phyloP scores from a whole-genome alignment of 2,329 filamentous ascomycete species.

The Parafenestella ontariensis region DNA sequence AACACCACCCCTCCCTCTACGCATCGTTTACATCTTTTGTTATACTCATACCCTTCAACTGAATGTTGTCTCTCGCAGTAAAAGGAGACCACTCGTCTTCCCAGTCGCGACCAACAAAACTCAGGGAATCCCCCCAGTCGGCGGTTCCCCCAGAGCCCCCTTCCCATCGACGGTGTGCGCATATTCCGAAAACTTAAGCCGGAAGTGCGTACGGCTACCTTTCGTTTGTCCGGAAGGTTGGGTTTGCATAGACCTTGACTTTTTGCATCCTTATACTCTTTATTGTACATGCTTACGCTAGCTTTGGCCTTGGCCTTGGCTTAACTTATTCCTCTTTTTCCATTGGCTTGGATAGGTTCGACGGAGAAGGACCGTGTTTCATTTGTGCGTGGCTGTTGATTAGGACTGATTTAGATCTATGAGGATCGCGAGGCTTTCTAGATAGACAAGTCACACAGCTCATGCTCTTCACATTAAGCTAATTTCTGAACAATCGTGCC shows the following conservation, averaged over 20 bases:
- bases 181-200: not conserved
- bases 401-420: not conserved
- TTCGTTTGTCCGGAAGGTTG: constrained; percentile 3
- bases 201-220: not conserved
- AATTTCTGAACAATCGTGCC: not conserved
- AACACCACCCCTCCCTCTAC: not conserved
- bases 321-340: constrained; percentile 2
- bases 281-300: constrained; percentile 27
- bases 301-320: constrained; percentile 13
- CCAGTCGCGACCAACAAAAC: not conserved
- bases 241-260: constrained; percentile 12
- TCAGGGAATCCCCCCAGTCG: not conserved
- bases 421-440: not conserved
- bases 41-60: not conserved
- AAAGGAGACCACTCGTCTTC: not conserved
- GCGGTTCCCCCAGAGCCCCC: not conserved
- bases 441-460: not conserved
- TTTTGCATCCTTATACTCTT: constrained; percentile 18
- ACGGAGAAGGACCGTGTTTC: not conserved
- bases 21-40: not conserved
- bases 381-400: not conserved
- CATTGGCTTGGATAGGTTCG: constrained; percentile 2
- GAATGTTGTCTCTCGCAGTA: not conserved
- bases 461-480: not conserved
- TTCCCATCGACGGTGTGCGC: not conserved